These are phyloP conservation scores for Linum lewisii DNA, from an alignment of 345 rosid genomes.

Conservation along the genomic window DNA sequence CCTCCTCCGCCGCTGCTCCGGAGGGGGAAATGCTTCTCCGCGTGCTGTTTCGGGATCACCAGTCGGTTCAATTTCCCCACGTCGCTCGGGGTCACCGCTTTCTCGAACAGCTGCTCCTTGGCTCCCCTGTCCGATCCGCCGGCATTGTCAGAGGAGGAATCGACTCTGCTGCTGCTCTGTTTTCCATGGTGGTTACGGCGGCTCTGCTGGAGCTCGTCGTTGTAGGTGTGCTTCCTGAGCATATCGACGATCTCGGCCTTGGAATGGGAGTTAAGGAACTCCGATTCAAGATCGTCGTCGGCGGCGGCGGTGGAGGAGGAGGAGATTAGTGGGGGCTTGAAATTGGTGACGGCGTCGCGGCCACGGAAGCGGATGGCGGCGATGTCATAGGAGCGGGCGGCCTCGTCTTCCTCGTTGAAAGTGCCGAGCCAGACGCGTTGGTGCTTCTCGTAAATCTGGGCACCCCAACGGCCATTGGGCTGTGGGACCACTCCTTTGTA, in stretches of 20 bases:
- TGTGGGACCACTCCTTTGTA: constrained; percentile 51
- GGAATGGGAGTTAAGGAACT: constrained; percentile 2
- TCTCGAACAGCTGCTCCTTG: constrained; percentile 1
- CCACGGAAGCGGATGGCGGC: constrained; percentile 6
- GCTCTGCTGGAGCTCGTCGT: constrained; percentile 7
- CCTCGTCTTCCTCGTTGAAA: constrained; percentile 28
- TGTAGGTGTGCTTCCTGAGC: constrained; percentile 5
- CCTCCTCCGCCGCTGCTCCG: background rate
- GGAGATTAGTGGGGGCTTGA: background rate
- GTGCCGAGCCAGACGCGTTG: constrained; percentile 56
- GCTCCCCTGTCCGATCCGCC: background rate
- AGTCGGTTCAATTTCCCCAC: constrained; percentile 4
- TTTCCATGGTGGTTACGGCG: background rate
- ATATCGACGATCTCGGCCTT: constrained; percentile 6
- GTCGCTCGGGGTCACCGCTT: constrained; percentile 3
- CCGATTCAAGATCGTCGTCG: background rate
- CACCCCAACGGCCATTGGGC: constrained; percentile 55
- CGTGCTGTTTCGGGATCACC: constrained; percentile 6
- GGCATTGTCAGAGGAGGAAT: background rate
- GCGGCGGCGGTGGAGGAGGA: background rate
- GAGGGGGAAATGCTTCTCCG: constrained; percentile 3
- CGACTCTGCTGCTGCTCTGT: background rate
- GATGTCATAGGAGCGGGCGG: constrained; percentile 5
- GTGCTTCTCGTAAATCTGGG: constrained; percentile 54
- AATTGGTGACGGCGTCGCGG: constrained; percentile 6